Base-by-base conservation (phyloP, 1,284 basidiomycete species). In the Exobasidium cylindrosporum region DNA sequence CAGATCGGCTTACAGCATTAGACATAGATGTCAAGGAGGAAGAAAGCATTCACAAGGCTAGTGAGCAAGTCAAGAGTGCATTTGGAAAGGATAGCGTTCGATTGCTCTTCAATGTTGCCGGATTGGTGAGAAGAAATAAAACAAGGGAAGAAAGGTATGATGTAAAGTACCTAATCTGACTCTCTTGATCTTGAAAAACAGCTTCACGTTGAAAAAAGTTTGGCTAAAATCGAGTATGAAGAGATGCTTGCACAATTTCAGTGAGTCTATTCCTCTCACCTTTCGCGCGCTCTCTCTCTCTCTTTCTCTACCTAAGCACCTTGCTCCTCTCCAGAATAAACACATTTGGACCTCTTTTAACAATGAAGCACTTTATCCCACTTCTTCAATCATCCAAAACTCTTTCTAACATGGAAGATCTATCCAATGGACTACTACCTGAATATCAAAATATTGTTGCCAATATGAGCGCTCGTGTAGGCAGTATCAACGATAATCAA, bases 401-500 rank as follows among this genome's bases (percentile, higher is more conserved):
- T 31, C 80, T 80, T 5, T 80, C 81, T 0, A 65, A 74, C 7
- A 63, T 64, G 11, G 53, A 53, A 21, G 67, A 74, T 50, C 43
- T 62, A 1, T 68, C 70, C 0, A 44, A 70, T n/a, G 83, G 81
- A 0, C 63, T 82, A 13, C 60, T 83, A 1, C 68, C 70, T 1
- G 46, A 63, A 1, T 73, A 76, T 2, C 63, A 80, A 17, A 79
- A 79, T 50, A 72, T 84, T 28, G 78, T 83, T 44, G 81, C 82
- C 24, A 79, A 74, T 6, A 68, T 88, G 65, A 84, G 84, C 10
- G 87, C 87, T 3, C 84, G 85, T 45, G 85, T 88, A 10, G 87
- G 87, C 31, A 86, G 85, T 49, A 84, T 88, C 62, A 82, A 82
- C 17, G 87, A 88, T 73, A 88, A 88, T 74, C 78, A 79, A 32